Conservation (phyloP, 1,284 basidiomycete species). For the Kalmanozyma brasiliensis region DNA sequence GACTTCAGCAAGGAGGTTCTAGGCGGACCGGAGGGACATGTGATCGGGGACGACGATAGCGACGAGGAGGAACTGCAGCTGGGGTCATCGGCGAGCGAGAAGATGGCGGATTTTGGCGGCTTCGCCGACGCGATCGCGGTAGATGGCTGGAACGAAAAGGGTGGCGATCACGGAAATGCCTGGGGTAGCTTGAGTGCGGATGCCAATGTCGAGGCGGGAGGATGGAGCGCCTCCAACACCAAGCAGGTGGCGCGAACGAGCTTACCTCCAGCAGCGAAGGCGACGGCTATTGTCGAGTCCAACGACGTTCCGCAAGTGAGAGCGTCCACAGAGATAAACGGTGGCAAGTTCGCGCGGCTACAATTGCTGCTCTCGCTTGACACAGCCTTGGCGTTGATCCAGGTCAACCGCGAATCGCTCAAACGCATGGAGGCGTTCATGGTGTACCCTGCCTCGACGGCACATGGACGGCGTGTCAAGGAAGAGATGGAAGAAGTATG, state of each 20-base stretch:
- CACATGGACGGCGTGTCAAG: constrained; percentile 73
- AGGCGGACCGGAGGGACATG: constrained; percentile 34
- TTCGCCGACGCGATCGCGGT: constrained; percentile 3
- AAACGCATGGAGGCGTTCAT: constrained; percentile 91
- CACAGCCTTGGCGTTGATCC: constrained; percentile 88
- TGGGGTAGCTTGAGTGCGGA: constrained; percentile 11
- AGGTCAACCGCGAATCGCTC: constrained; percentile 86
- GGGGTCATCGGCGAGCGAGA: constrained; percentile 4
- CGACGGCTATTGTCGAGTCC: background rate
- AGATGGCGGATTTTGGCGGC: constrained; percentile 4
- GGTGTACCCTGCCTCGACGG: constrained; percentile 74
- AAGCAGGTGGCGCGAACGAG: background rate
- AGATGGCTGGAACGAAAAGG: constrained; percentile 45
- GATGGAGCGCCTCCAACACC: constrained; percentile 1
- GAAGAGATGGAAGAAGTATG: constrained; percentile 85
- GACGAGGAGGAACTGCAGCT: constrained; percentile 31
- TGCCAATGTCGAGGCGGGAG: constrained; percentile 4
- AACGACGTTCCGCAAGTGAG: background rate
- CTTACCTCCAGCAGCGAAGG: background rate
- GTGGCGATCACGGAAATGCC: constrained; percentile 9
- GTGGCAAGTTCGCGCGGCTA: constrained; percentile 18
- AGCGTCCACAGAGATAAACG: constrained; percentile 1
- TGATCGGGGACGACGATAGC: constrained; percentile 33
- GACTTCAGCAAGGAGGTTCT: constrained; percentile 52
- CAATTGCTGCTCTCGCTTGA: constrained; percentile 86